These are phyloP conservation scores for Neonectria magnoliae DNA, from an alignment of 2,329 filamentous ascomycete species.

Conservation along the genomic window DNA sequence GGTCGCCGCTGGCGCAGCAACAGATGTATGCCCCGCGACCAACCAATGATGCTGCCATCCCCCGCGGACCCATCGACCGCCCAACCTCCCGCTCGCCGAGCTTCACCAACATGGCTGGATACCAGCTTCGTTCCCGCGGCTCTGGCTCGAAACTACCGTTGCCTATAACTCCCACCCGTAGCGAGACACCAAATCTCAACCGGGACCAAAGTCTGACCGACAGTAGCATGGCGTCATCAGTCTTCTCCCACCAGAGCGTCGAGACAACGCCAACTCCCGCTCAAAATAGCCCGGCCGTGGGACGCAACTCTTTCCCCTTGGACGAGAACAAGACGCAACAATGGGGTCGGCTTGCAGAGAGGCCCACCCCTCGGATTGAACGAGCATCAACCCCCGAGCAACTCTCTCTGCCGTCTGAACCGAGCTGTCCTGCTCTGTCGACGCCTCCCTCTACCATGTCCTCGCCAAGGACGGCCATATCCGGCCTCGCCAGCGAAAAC, in stretches of 20 bases:
- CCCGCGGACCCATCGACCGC: conserved; percentile 24
- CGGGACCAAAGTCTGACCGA: conserved; percentile 53
- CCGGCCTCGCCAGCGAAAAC: conserved; percentile 32
- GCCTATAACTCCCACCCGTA: conserved; percentile 50
- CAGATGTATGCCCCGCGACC: conserved; percentile 25
- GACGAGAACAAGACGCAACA: conserved; percentile 28
- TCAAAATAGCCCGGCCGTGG: conserved; percentile 44
- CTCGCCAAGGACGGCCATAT: conserved; percentile 42
- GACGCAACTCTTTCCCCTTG: conserved; percentile 20
- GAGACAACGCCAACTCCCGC: conserved; percentile 47
- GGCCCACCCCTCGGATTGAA: conserved; percentile 2
- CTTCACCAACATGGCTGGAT: conserved; percentile 40
- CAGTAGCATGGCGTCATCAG: conserved; percentile 55
- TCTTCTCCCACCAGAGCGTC: conserved; percentile 51
- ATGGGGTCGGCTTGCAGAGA: conserved; percentile 41
- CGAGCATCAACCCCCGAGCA: conserved; percentile 32
- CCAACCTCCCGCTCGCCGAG: conserved; percentile 40
- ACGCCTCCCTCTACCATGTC: conserved; percentile 46
- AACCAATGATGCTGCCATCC: conserved; percentile 10
- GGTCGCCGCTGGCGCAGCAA: conserved; percentile 19
- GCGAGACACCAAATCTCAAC: conserved; percentile 48
- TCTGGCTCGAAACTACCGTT: conserved; percentile 53
- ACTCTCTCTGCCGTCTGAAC: conserved; percentile 23
- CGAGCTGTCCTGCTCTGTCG: conserved; percentile 38
- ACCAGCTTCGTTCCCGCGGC: conserved; percentile 47